Conservation (phyloP, 768 basidiomycete genomes). For the Cubamyces sp. region DNA sequence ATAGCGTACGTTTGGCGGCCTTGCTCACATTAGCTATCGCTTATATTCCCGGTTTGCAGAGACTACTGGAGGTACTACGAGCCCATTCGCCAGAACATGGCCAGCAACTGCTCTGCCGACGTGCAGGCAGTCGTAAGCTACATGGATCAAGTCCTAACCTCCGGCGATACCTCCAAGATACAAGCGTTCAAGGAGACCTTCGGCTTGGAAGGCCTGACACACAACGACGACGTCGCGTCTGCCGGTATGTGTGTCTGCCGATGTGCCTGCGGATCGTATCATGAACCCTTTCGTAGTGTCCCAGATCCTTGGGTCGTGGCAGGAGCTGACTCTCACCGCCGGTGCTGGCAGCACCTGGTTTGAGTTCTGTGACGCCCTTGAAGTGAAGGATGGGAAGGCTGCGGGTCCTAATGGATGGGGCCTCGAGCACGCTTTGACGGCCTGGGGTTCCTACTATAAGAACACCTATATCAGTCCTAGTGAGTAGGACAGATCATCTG, state of each 20-base stretch:
- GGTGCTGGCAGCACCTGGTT: conserved; percentile 44
- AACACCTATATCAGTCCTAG: conserved; percentile 44
- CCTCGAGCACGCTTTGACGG: conserved; percentile 57
- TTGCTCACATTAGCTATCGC: not conserved
- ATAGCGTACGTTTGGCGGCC: not conserved
- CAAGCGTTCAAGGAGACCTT: conserved; percentile 59
- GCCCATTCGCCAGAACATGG: conserved; percentile 68
- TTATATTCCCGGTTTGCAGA: not conserved
- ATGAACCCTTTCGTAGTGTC: no score
- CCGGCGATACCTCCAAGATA: conserved; percentile 49
- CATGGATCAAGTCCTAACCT: conserved; percentile 58
- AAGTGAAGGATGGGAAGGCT: conserved; percentile 56
- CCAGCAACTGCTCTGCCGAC: conserved; percentile 73
- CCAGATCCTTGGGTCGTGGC: conserved; percentile 45
- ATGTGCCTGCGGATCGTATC: no score
- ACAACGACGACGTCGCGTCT: conserved; percentile 68
- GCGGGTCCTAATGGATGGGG: conserved; percentile 63
- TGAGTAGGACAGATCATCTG: conserved; percentile 37
- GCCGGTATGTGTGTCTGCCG: conserved; percentile 41
- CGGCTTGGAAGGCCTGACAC: conserved; percentile 57
- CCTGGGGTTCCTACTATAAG: conserved; percentile 65
- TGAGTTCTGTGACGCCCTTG: conserved; percentile 66
- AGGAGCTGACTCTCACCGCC: conserved; percentile 33
- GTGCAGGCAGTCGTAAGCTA: conserved; percentile 62
- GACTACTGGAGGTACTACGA: conserved; percentile 72